A percentile compares a stretch with the other conserved stretches of the same genome.
phyloP scores from a whole-genome alignment of 1,284 basidiomycete genomes.

The Rugosomyces carneus region DNA sequence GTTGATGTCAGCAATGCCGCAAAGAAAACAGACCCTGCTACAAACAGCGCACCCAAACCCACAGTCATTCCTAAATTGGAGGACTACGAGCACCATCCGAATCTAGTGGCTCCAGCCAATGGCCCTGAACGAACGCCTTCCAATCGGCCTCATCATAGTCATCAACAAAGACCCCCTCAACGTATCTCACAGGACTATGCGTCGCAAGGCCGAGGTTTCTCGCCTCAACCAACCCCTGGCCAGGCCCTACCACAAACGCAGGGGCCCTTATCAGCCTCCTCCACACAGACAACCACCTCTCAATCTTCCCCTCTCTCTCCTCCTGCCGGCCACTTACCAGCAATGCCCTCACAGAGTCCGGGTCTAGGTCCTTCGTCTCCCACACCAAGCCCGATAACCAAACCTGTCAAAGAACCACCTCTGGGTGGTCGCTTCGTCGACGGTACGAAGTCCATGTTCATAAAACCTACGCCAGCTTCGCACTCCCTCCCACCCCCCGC shows the following conservation, averaged over 20 bases:
- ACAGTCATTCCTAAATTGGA: slow-evolving; percentile 57
- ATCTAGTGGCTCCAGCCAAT: slow-evolving; percentile 27
- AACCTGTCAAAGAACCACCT: slow-evolving; percentile 37
- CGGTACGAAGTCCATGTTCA: slow-evolving; percentile 73
- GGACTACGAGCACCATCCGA: slow-evolving; percentile 41
- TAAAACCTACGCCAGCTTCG: slow-evolving; percentile 35
- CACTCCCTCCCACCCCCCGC: slow-evolving; percentile 31
- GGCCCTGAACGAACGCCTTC: slow-evolving; percentile 23
- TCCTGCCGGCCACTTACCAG: slow-evolving; percentile 15
- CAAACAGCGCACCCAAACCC: slow-evolving; percentile 52
- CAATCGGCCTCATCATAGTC: slow-evolving; percentile 30
- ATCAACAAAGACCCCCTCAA: slow-evolving; percentile 19
- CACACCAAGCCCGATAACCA: slow-evolving; percentile 18
- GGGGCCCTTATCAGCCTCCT: slow-evolving; percentile 26
- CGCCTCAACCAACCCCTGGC: slow-evolving; percentile 20
- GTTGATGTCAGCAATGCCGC: slow-evolving; percentile 67
- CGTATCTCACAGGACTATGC: slow-evolving; percentile 22
- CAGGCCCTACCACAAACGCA: slow-evolving; percentile 21
- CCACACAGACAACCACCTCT: slow-evolving; percentile 21
- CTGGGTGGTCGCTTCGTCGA: slow-evolving; percentile 63
- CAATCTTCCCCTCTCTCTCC: slow-evolving; percentile 19
- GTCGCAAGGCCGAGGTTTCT: slow-evolving; percentile 17
- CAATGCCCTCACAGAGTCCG: slow-evolving; percentile 39
- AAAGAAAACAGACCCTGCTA: slow-evolving; percentile 45
- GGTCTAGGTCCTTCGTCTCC: slow-evolving; percentile 46